phyloP scores from a whole-genome alignment of 148 eudicot genomes.

The Silene conica region DNA sequence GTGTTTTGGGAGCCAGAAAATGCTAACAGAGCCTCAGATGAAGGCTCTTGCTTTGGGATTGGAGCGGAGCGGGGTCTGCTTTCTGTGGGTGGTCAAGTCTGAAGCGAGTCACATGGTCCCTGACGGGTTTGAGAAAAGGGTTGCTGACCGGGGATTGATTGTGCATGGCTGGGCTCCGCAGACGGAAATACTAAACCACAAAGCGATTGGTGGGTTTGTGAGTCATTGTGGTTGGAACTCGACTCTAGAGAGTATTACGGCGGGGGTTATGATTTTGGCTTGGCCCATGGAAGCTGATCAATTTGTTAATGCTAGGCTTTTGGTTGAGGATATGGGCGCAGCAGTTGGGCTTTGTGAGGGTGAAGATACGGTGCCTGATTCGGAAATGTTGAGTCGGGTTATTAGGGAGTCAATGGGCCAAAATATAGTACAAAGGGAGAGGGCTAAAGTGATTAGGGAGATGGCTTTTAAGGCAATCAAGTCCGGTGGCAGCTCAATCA shows the following conservation, averaged over 20 bases:
- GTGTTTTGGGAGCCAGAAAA: slow-evolving; percentile 62
- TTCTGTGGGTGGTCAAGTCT: slow-evolving; percentile 48
- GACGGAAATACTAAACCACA: slow-evolving; percentile 47
- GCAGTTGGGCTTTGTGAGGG: slow-evolving; percentile 46
- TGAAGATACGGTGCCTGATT: slow-evolving; percentile 40
- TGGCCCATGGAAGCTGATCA: slow-evolving; percentile 82
- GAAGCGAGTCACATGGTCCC: slow-evolving; percentile 27
- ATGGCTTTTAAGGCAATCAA: slow-evolving; percentile 42
- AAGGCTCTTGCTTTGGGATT: slow-evolving; percentile 46
- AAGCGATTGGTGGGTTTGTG: slow-evolving; percentile 57
- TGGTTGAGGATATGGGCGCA: slow-evolving; percentile 46
- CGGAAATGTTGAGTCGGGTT: slow-evolving; percentile 35
- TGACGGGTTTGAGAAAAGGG: slow-evolving; percentile 33
- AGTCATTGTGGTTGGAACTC: slow-evolving; percentile 92
- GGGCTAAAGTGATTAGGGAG: slow-evolving; percentile 36
- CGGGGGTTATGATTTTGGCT: slow-evolving; percentile 51
- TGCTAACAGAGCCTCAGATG: slow-evolving; percentile 37
- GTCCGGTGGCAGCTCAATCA: slow-evolving; percentile 39
- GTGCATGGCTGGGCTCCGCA: slow-evolving; percentile 68
- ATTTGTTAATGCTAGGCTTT: slow-evolving; percentile 37
- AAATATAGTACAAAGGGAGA: slow-evolving; percentile 24
- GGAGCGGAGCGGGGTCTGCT: slow-evolving; percentile 40
- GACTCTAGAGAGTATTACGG: slow-evolving; percentile 51
- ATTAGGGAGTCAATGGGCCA: slow-evolving; percentile 38
- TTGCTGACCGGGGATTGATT: slow-evolving; percentile 36